These are phyloP conservation scores for Phialophora chinensis DNA, from an alignment of 2,329 filamentous ascomycete species.

Conservation along the genomic window DNA sequence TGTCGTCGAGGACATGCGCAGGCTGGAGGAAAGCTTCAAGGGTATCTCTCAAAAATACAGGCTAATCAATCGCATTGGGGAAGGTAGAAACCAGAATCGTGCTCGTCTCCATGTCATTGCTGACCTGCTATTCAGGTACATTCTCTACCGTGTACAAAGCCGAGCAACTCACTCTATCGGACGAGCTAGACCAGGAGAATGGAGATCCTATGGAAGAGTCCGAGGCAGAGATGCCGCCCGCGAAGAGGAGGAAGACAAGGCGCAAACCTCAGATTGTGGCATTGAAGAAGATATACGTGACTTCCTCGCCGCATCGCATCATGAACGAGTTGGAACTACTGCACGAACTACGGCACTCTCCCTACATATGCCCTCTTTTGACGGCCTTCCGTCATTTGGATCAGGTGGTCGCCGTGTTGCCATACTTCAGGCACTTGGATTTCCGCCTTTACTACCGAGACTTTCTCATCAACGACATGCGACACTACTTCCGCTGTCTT, in stretches of 20 bases:
- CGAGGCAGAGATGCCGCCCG: constrained; percentile 72
- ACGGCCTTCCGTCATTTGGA: constrained; percentile 95
- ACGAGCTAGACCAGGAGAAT: constrained; percentile 84
- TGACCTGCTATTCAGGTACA: constrained; percentile 67
- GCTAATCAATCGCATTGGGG: constrained; percentile 94
- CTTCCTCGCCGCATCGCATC: constrained; percentile 89
- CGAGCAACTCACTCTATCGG: constrained; percentile 80
- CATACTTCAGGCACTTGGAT: constrained; percentile 94
- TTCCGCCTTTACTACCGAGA: constrained; percentile 90
- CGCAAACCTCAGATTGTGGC: constrained; percentile 79
- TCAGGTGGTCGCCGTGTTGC: constrained; percentile 91
- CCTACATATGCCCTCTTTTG: constrained; percentile 90
- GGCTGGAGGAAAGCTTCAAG: constrained; percentile 79
- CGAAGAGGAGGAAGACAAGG: constrained; percentile 59
- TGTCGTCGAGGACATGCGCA: constrained; percentile 85
- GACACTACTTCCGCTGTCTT: constrained; percentile 85
- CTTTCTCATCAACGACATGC: constrained; percentile 84
- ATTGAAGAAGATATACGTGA: constrained; percentile 99
- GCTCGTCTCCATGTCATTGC: constrained; percentile 24
- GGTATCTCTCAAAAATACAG: constrained; percentile 84
- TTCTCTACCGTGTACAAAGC: constrained; percentile 99
- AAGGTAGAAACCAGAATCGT: constrained; percentile 65
- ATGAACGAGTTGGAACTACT: constrained; percentile 95
- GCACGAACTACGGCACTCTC: constrained; percentile 80
- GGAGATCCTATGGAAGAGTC: constrained; percentile 70